phyloP scores from a whole-genome alignment of 2,329 filamentous ascomycete genomes.

The Neopestalotiopsis clavispora region DNA sequence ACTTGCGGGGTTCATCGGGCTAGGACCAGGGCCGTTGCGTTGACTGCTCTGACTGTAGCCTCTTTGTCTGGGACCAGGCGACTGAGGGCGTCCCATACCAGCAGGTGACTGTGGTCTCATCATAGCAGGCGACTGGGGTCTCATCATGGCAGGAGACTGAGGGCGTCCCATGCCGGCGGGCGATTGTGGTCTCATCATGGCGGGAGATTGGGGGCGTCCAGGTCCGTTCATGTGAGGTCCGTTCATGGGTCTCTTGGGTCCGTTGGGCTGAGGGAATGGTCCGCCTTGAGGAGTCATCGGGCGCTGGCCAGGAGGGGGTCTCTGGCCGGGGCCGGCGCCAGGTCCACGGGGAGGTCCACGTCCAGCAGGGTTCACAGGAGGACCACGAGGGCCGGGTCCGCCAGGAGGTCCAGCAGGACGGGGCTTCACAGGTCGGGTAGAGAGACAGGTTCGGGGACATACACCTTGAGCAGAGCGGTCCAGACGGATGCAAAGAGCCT shows the following conservation, averaged over 20 bases:
- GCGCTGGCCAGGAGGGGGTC: constrained; percentile 38
- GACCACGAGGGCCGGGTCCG: constrained; percentile 47
- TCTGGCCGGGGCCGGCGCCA: constrained; percentile 35
- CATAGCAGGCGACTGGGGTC: constrained; percentile 43
- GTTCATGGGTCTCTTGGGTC: constrained; percentile 38
- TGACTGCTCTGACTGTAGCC: constrained; percentile 48
- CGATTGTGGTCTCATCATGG: constrained; percentile 43
- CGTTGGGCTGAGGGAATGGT: constrained; percentile 40
- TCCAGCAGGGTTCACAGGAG: constrained; percentile 54
- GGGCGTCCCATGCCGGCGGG: constrained; percentile 36
- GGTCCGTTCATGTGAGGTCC: constrained; percentile 27
- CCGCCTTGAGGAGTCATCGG: constrained; percentile 45
- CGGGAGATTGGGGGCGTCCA: constrained; percentile 35
- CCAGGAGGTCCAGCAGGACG: constrained; percentile 59
- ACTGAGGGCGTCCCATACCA: constrained; percentile 41
- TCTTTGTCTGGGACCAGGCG: constrained; percentile 45
- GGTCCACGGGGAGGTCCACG: constrained; percentile 34
- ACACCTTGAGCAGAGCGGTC: constrained; percentile 94
- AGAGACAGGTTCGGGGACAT: constrained; percentile 90
- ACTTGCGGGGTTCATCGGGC: constrained; percentile 50
- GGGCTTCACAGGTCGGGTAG: constrained; percentile 88
- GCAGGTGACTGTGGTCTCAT: constrained; percentile 34
- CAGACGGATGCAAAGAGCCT: constrained; percentile 90
- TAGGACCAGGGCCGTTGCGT: constrained; percentile 48
- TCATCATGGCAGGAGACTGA: constrained; percentile 35